phyloP scores from a whole-genome alignment of 768 basidiomycete genomes.

The Mycena venus region DNA sequence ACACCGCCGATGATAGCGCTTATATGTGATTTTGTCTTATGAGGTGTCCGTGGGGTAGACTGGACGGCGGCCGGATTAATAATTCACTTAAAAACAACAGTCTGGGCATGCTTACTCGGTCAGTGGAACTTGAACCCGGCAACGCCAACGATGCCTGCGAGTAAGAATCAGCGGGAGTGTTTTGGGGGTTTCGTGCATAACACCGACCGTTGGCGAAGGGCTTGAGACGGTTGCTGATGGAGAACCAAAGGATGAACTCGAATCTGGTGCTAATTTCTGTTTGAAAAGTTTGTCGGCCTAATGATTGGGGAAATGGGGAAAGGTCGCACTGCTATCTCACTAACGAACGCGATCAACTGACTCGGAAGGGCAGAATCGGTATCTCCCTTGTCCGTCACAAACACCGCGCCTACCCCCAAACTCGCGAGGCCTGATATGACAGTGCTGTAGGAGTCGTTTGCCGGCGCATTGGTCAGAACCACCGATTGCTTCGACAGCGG shows the following conservation, averaged over 20 bases:
- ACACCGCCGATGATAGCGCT: neutral
- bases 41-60: neutral
- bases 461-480: neutral
- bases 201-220: neutral
- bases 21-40: neutral
- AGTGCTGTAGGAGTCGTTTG: neutral
- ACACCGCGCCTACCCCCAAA: neutral
- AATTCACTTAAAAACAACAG: neutral
- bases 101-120: neutral
- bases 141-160: neutral
- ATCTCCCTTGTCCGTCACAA: neutral
- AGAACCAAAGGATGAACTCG: neutral
- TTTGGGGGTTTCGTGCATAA: neutral
- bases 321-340: neutral
- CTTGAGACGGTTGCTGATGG: neutral
- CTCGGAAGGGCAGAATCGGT: constrained; percentile 15
- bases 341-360: neutral
- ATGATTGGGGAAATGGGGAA: neutral
- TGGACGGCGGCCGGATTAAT: neutral
- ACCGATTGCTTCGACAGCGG: neutral
- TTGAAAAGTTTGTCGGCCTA: neutral
- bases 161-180: neutral
- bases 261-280: neutral
- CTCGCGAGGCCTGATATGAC: neutral
- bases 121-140: neutral